Base-by-base conservation (phyloP, 2,329 filamentous ascomycete species). In the Dactylonectria estremocensis region DNA sequence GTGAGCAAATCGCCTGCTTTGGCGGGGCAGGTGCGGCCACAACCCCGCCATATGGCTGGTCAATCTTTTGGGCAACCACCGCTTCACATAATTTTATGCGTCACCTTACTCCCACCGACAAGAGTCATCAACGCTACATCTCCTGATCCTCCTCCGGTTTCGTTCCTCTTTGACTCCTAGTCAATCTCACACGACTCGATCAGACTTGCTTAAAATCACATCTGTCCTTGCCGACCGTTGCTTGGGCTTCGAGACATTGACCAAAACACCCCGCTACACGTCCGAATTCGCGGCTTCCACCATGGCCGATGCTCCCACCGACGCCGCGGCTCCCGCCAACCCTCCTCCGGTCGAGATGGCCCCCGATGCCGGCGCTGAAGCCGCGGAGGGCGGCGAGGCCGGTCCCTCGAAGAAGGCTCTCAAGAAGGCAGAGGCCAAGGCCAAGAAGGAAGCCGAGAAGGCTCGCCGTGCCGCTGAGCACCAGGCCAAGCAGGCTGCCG, bases 391-490 rank as follows among this genome's bases (percentile, higher is more conserved):
- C n/a, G 68, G 69, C 37, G 72, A 74, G 45, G 69, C 72, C 9
- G 73, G 72, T 13, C 73, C 73, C 11, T 61, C 70, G 49, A 75
- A 61, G 84, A 95, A 91, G 82, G 94, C 91, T 16, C 84, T 92
- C 71, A 97, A 97, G 85, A 97, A 97, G 85, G 91, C 93, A 52
- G 92, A 93, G 75, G 88, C 88, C 69, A 97, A 97, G 84, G 93
- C 95, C 31, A 95, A 95, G 84, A 95, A 95, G 80, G 95, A 97
- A 83, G 93, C 92, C 13, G 87, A 90, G 79, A 97, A 97, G 82
- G 92, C 92, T 76, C 79, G 89, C 79, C 83, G 90, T 81, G 86
- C 89, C 61, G 92, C 91, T n/a, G 92, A 94, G 74, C 91, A 92
- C 77, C 92, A 93, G 78, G 92, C 92, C 68, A 89, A 89, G 49